A percentile compares a stretch with the other conserved stretches of the same genome.
Evolutionary conservation across 257 asterid species (phyloP).

Genomic region (Solanum corneliomulleri): DNA sequence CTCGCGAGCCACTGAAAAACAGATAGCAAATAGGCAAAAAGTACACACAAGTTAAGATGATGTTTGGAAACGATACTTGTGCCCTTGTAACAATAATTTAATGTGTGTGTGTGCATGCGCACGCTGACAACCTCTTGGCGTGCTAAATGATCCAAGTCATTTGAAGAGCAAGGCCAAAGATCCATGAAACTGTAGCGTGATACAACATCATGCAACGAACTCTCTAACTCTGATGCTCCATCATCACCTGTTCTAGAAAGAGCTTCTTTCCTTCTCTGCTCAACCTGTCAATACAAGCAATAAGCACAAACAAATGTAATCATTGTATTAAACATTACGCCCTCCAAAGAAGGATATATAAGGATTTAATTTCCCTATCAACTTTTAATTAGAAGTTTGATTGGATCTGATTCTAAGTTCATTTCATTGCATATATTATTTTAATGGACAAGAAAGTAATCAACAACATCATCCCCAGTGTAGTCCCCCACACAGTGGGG

Average conservation of each 20-base stretch:
- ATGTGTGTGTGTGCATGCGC: not conserved
- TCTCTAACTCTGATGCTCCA: constrained; percentile 58
- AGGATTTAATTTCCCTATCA: not conserved
- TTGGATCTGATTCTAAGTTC: not conserved
- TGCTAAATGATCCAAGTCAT: constrained; percentile 82
- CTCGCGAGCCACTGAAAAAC: constrained; percentile 59
- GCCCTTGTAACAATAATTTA: not conserved
- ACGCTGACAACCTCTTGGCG: constrained; percentile 64
- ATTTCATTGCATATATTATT: not conserved
- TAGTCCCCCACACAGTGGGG: not conserved
- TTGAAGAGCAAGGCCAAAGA: constrained; percentile 95
- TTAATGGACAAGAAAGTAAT: not conserved
- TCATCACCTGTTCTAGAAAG: constrained; percentile 55
- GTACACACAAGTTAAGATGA: not conserved
- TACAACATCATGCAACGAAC: constrained; percentile 74
- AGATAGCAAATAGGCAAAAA: not conserved
- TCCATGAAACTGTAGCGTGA: constrained; percentile 92
- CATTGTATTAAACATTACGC: not conserved
- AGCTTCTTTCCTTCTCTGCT: constrained; percentile 94
- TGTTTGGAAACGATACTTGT: not conserved
- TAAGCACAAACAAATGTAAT: not conserved
- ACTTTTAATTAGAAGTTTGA: not conserved
- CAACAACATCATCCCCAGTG: not conserved
- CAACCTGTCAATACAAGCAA: constrained; percentile 44
- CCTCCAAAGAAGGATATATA: not conserved